Percentiles rank a stretch among this genome's conserved stretches.
Evolutionary conservation across 164 flowering plant genomes (phyloP).

Genomic region (Sextonia rubra): DNA sequence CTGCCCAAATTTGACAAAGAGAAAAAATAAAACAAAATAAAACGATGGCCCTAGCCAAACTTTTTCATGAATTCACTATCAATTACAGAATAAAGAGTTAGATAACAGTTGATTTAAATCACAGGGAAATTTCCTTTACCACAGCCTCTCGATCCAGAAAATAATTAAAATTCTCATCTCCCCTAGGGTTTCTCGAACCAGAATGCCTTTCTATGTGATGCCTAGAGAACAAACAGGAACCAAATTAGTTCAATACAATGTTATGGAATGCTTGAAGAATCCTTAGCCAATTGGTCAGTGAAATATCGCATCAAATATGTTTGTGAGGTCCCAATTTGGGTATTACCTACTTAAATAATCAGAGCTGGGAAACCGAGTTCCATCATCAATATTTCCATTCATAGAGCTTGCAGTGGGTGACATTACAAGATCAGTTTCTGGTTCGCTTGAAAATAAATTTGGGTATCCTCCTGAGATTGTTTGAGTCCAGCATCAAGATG

Average conservation of each 20-base stretch:
- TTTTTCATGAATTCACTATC: neutral
- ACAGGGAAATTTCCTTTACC: slow-evolving; percentile 30
- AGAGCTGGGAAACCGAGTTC: slow-evolving; percentile 22
- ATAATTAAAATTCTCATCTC: slow-evolving; percentile 25
- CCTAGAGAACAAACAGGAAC: slow-evolving; percentile 24
- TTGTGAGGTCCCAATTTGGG: neutral
- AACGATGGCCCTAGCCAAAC: neutral
- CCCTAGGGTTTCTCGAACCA: slow-evolving; percentile 27
- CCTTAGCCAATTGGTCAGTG: neutral
- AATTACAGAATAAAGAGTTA: neutral
- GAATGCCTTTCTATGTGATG: slow-evolving; percentile 23
- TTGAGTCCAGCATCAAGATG: neutral
- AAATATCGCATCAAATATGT: neutral
- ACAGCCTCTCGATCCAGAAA: slow-evolving; percentile 41
- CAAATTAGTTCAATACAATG: slow-evolving; percentile 4
- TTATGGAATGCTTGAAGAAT: neutral
- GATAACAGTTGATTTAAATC: neutral
- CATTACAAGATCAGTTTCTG: slow-evolving; percentile 4
- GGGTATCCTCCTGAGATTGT: neutral
- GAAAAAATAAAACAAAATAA: neutral
- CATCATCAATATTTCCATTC: slow-evolving; percentile 22
- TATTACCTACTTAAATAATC: slow-evolving; percentile 37
- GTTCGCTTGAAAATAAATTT: neutral
- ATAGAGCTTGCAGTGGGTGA: slow-evolving; percentile 22
- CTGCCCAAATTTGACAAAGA: slow-evolving; percentile 21